These are phyloP conservation scores for Fusarium acutatum DNA, from an alignment of 2,329 filamentous ascomycete genomes.

Conservation along the genomic window DNA sequence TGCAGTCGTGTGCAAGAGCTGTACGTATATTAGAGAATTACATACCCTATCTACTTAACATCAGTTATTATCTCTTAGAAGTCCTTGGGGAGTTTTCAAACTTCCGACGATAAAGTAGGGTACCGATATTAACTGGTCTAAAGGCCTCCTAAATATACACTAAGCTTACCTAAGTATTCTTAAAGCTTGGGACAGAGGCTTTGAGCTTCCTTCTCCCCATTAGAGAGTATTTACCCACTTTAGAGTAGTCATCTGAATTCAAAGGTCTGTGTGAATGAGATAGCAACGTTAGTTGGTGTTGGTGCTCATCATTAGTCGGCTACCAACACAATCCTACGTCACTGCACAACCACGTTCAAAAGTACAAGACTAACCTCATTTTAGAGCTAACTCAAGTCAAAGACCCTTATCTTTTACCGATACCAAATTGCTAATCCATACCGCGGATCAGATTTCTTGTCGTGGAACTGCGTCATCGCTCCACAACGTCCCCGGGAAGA, in stretches of 20 bases:
- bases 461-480: background rate
- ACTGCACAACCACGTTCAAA: background rate
- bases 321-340: background rate
- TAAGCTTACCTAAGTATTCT: background rate
- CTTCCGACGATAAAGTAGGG: background rate
- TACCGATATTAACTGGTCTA: background rate
- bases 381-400: background rate
- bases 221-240: fast-evolving
- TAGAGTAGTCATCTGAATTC: background rate
- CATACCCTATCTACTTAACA: fast-evolving
- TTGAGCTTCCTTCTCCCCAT: fast-evolving
- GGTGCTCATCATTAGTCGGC: background rate
- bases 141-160: too few relatives aligned
- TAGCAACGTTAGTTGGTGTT: fast-evolving
- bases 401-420: background rate
- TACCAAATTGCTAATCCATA: background rate
- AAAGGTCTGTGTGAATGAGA: fast-evolving
- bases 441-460: background rate
- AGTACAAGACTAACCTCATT: background rate
- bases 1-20: fast-evolving
- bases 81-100: fast-evolving
- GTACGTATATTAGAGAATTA: fast-evolving
- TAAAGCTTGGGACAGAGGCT: fast-evolving
- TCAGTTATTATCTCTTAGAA: background rate
- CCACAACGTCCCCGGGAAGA: background rate